Percentiles rank a stretch among this genome's conserved stretches.
These are phyloP conservation scores for Prunus dulcis DNA, from an alignment of 306 rosid genomes.

Conservation along the genomic window DNA sequence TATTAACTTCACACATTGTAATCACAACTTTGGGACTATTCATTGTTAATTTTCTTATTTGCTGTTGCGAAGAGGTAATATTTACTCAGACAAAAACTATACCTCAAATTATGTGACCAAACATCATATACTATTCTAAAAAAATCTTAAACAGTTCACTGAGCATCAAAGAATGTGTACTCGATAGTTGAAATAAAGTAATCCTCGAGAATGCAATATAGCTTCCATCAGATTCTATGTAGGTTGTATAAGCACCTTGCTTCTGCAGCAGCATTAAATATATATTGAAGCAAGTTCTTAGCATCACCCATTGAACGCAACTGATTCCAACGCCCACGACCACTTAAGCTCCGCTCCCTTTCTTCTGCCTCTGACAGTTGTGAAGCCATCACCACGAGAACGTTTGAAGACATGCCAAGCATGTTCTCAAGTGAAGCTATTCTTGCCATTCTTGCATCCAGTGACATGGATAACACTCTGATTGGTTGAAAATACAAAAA, in stretches of 20 bases:
- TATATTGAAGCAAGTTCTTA: conserved; percentile 60
- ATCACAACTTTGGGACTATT: background rate
- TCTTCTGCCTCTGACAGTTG: conserved; percentile 77
- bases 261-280: conserved; percentile 59
- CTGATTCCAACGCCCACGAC: conserved; percentile 78
- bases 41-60: background rate
- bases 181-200: background rate
- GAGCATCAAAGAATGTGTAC: background rate
- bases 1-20: background rate
- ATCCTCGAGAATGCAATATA: background rate
- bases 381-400: conserved; percentile 65
- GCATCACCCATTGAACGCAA: conserved; percentile 80
- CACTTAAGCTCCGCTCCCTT: conserved; percentile 51
- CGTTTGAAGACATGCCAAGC: conserved; percentile 60
- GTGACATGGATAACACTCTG: conserved; percentile 67
- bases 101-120: too few species aligned
- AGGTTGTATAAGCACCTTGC: conserved; percentile 53
- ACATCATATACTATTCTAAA: too few species aligned
- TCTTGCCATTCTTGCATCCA: conserved; percentile 58
- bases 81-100: background rate
- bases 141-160: too few species aligned
- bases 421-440: conserved; percentile 74
- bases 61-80: conserved; percentile 2
- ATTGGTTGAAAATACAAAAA: conserved; percentile 14
- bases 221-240: conserved; percentile 4